A percentile compares a stretch with the other conserved stretches of the same genome.
These are phyloP conservation scores for Rhodofomes roseus DNA, from an alignment of 1,284 basidiomycete species.

Conservation along the genomic window DNA sequence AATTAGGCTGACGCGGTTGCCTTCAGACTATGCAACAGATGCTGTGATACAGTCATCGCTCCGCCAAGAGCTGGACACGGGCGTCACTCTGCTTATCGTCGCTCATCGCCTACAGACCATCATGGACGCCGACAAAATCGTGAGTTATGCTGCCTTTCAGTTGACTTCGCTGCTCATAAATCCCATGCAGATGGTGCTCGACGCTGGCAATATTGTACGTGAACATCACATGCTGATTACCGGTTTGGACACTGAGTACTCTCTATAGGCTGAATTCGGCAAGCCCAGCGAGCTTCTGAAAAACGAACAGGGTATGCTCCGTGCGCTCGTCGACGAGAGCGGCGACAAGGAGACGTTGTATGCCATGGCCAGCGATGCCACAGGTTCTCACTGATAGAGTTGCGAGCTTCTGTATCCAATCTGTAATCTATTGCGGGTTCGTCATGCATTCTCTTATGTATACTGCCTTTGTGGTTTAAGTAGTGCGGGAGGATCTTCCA, in stretches of 20 bases:
- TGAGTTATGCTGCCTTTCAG: conserved; percentile 13
- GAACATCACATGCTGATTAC: background rate
- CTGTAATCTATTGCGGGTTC: no score
- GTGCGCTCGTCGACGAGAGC: conserved; percentile 57
- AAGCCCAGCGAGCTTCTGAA: conserved; percentile 59
- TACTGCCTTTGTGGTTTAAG: no score
- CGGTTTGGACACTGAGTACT: background rate
- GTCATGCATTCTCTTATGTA: no score
- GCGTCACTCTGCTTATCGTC: conserved; percentile 58
- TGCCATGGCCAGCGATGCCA: conserved; percentile 33
- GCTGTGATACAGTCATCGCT: conserved; percentile 54
- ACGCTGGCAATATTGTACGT: conserved; percentile 25
- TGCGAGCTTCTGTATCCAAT: no score
- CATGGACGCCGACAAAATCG: conserved; percentile 50
- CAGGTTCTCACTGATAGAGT: background rate
- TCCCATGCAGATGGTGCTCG: conserved; percentile 12
- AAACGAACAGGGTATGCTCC: conserved; percentile 47
- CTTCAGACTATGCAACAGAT: conserved; percentile 51
- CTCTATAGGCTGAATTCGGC: conserved; percentile 49
- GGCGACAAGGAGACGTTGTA: conserved; percentile 46
- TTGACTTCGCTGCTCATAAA: background rate
- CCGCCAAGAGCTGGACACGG: conserved; percentile 44
- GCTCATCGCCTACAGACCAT: conserved; percentile 70
- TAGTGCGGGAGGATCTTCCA: no score
- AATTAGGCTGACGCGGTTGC: background rate